Evolutionary conservation across 768 basidiomycete species (phyloP).

Genomic region (Rhodotorula kratochvilovae): DNA sequence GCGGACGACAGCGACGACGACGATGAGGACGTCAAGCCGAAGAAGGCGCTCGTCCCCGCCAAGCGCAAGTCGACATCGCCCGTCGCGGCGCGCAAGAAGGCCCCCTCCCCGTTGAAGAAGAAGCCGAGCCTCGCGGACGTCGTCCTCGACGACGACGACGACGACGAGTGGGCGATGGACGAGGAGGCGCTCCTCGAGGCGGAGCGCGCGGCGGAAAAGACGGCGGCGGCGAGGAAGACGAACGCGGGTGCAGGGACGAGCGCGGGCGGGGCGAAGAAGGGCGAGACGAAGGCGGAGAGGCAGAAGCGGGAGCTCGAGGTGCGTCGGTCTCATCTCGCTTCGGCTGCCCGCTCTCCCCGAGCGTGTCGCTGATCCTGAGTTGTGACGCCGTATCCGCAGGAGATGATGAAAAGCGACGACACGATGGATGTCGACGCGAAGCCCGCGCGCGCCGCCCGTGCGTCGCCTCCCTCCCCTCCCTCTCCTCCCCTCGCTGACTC

Average conservation of each 20-base stretch:
- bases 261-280: neutral
- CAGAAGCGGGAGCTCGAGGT: conserved; percentile 28
- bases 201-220: neutral
- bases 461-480: neutral
- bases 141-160: neutral
- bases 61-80: conserved; percentile 32
- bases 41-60: conserved; percentile 21
- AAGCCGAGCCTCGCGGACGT: neutral
- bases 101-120: neutral
- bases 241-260: no score
- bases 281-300: conserved; percentile 12
- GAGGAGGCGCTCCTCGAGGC: conserved; percentile 9
- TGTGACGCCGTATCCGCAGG: neutral
- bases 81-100: conserved; percentile 6
- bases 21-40: conserved; percentile 24
- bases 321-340: neutral
- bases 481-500: neutral
- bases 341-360: neutral
- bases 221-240: neutral
- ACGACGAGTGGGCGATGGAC: conserved; percentile 17
- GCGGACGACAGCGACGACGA: conserved; percentile 8
- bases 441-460: neutral
- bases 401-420: conserved; percentile 18
- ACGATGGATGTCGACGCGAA: conserved; percentile 21
- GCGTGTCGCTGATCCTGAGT: neutral